A percentile compares a stretch with the other conserved stretches of the same genome.
phyloP scores from a whole-genome alignment of 2,329 filamentous ascomycete species.

The Onygenales sp. region DNA sequence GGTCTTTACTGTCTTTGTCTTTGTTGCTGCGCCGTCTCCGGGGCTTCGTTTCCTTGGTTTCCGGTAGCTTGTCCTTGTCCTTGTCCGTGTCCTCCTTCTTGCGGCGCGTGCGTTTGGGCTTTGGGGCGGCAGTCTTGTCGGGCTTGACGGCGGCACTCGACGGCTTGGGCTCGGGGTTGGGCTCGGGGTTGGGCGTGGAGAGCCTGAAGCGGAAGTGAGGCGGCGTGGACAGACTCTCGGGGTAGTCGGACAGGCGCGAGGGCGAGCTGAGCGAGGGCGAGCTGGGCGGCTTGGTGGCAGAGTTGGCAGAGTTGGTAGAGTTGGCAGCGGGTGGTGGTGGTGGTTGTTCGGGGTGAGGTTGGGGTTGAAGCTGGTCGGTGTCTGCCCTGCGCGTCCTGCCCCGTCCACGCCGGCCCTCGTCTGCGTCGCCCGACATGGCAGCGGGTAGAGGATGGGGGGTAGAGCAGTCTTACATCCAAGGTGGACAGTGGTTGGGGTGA shows the following conservation, averaged over 20 bases:
- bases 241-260: slow-evolving; percentile 4
- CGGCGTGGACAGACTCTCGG: slow-evolving; percentile 9
- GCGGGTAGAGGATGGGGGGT: too few species aligned
- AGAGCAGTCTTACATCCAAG: too few species aligned
- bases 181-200: neutral
- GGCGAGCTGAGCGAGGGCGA: slow-evolving; percentile 1
- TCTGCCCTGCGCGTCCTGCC: too few species aligned
- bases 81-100: slow-evolving; percentile 30
- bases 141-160: slow-evolving; percentile 18
- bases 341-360: too few species aligned
- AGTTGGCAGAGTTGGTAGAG: too few species aligned
- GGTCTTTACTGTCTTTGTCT: neutral
- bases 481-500: too few species aligned
- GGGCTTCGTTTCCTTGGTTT: slow-evolving; percentile 2
- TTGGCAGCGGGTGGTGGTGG: too few species aligned
- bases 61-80: slow-evolving; percentile 4
- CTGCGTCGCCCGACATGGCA: too few species aligned
- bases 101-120: slow-evolving; percentile 24
- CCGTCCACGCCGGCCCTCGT: too few species aligned
- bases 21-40: slow-evolving; percentile 9
- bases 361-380: too few species aligned
- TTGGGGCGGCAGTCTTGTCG: slow-evolving; percentile 9
- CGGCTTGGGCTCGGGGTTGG: neutral
- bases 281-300: neutral
- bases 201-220: slow-evolving; percentile 4